Base-by-base conservation (phyloP, 2,329 filamentous ascomycete species). In the Calonectria crousiana region DNA sequence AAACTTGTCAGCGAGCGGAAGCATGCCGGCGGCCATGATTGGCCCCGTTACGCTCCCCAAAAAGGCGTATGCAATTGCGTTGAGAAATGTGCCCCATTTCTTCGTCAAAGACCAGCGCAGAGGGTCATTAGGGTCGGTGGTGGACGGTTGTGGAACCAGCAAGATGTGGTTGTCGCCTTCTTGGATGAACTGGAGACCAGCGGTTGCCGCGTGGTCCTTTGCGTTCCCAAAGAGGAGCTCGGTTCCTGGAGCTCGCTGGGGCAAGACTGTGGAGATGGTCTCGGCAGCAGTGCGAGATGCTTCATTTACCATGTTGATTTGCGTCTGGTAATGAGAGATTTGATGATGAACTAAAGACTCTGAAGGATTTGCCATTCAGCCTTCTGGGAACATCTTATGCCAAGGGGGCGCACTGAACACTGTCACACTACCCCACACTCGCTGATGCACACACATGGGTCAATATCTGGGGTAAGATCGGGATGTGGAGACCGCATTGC, bases 21-120 rank as follows among this genome's bases (percentile, higher is more conserved):
- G 41, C 71, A 73, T 73, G 18, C 65, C 65, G 18, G 71, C 71
- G 18, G 71, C 64, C 71, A 73, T 73, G 56, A 73, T 69, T 13
- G 71, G 65, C 4, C 71, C 71, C 23, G 65, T 73, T n/a, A 73
- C 65, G n/a, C 71, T 73, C 4, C 71, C 71, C 65, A 73, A 47
- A 30, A 73, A 73, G 18, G 65, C 65, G 26, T 73, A 73, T 3
- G 52, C 47, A 26, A 69, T 28, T 14, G 65, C 71, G 18, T 73
- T 73, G 34, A 73, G 52, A 34, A 68, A 62, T 2, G 64, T 72
- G 18, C 49, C 70, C 71, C 65, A 69, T 73, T 73, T 69, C 56
- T 68, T 72, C 8, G 6, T 2, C 14, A 10, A 23, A 6, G 71
- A 69, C 71, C 66, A 73, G 2, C 71, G 67, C 14, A 73, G 47